Conservation (phyloP, 306 rosid genomes). For the Biancaea sappan region DNA sequence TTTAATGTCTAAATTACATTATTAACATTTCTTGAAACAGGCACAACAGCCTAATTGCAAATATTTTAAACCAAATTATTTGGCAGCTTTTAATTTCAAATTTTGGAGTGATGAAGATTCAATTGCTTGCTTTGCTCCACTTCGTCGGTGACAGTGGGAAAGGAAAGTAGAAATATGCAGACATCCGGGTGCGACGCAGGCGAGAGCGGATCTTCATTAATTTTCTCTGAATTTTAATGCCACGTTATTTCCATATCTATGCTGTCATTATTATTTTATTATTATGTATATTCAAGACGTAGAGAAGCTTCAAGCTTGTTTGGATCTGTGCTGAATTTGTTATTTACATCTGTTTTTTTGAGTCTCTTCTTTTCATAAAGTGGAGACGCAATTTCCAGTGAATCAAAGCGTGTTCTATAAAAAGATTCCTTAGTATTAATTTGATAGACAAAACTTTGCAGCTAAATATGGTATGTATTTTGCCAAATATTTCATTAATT, state of each 20-base stretch:
- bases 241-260: conserved; percentile 24
- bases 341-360: neutral
- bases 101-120: neutral
- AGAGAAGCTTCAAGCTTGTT: neutral
- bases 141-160: conserved; percentile 47
- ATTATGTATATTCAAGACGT: neutral
- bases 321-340: neutral
- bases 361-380: neutral
- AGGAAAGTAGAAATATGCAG: conserved; percentile 33
- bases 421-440: too few relatives aligned
- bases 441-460: too few relatives aligned
- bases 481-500: too few relatives aligned
- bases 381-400: neutral
- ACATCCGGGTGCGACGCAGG: conserved; percentile 61
- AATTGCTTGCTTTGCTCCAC: neutral
- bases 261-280: neutral
- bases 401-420: neutral
- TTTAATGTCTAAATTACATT: neutral
- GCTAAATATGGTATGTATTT: too few relatives aligned
- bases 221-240: conserved; percentile 20
- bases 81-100: neutral
- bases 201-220: conserved; percentile 64
- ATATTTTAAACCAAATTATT: neutral
- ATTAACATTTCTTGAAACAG: neutral
- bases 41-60: neutral